phyloP scores from a whole-genome alignment of 2,329 filamentous ascomycete species.

The Escovopsis weberi region DNA sequence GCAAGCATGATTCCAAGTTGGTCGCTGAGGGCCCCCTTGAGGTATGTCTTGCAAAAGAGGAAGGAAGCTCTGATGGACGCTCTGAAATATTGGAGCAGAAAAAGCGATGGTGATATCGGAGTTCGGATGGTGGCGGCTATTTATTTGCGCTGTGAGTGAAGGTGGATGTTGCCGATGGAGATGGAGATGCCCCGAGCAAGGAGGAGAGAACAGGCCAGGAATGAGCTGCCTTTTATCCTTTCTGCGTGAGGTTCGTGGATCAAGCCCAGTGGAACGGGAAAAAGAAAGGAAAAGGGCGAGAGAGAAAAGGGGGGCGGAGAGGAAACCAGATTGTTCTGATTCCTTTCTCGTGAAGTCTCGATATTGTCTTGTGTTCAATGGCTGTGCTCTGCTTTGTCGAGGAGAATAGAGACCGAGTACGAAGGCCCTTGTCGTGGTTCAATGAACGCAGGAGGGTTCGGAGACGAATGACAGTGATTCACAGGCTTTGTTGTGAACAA shows the following conservation, averaged over 20 bases:
- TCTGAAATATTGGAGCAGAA: neutral
- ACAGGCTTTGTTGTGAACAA: too few relatives aligned
- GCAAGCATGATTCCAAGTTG: neutral
- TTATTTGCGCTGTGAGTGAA: too few relatives aligned
- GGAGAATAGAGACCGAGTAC: too few relatives aligned
- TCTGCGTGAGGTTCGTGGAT: neutral
- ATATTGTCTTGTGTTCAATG: too few relatives aligned
- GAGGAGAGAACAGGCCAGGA: neutral
- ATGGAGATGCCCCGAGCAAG: neutral
- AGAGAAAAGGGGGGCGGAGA: neutral
- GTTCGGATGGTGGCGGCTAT: too few relatives aligned
- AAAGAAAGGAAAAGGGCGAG: slow-evolving; percentile 3
- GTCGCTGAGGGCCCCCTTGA: neutral
- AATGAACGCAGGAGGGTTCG: too few relatives aligned
- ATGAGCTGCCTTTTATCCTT: neutral
- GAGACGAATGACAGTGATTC: too few relatives aligned
- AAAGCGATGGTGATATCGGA: neutral
- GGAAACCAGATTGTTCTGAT: too few relatives aligned
- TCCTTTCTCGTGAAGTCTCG: too few relatives aligned
- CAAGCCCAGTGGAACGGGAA: neutral
- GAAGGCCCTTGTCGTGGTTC: too few relatives aligned
- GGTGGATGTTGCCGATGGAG: too few relatives aligned
- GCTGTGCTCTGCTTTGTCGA: too few relatives aligned
- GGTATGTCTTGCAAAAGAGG: slow-evolving; percentile 2
- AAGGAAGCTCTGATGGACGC: neutral